Conservation (phyloP, 345 rosid species). For the Citrus sp. region DNA sequence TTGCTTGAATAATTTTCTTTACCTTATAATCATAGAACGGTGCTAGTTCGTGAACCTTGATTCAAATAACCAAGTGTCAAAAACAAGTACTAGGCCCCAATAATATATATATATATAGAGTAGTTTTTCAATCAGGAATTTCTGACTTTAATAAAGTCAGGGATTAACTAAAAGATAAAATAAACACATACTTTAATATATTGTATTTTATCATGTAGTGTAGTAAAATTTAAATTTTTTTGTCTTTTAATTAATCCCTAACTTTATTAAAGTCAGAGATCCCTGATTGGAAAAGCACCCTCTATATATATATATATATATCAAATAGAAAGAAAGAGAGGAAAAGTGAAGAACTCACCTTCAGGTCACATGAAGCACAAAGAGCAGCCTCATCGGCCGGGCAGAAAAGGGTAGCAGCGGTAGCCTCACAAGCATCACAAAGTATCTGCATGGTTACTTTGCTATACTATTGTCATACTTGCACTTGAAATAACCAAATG, state of each 20-base stretch:
- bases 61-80: not conserved
- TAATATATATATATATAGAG: not conserved
- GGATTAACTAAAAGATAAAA: too few species aligned
- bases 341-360: conserved; percentile 30
- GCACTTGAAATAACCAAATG: conserved; percentile 11
- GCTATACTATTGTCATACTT: conserved; percentile 37
- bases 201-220: too few species aligned
- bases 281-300: too few species aligned
- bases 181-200: too few species aligned
- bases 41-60: not conserved
- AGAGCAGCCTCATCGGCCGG: conserved; percentile 93
- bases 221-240: too few species aligned
- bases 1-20: not conserved
- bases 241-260: too few species aligned
- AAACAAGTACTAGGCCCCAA: not conserved
- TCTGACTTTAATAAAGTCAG: too few species aligned
- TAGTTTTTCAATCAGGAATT: too few species aligned
- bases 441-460: conserved; percentile 58
- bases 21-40: not conserved
- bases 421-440: conserved; percentile 87
- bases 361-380: conserved; percentile 73
- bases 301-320: not conserved
- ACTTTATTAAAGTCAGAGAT: too few species aligned
- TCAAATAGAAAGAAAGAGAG: not conserved
- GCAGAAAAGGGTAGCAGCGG: conserved; percentile 81